These are phyloP conservation scores for Amphibolis antarctica DNA, from an alignment of 106 monocot species.

Conservation along the genomic window DNA sequence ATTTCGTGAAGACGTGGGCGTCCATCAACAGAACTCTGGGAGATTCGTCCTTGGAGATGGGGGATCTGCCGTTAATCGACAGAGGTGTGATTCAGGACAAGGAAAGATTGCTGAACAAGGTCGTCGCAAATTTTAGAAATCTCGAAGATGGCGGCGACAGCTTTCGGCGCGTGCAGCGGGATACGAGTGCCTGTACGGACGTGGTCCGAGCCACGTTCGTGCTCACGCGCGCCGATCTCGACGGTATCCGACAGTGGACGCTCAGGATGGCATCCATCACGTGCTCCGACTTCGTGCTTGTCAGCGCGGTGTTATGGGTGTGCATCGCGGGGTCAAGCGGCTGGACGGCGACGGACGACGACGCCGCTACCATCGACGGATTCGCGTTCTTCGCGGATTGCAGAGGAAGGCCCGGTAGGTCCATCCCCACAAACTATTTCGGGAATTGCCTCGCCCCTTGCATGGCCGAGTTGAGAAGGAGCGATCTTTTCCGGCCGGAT, in stretches of 20 bases:
- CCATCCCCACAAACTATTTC: constrained; percentile 3
- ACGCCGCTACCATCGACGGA: not conserved
- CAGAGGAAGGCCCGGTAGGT: not conserved
- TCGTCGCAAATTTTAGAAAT: not conserved
- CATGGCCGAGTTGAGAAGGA: not conserved
- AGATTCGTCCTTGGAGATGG: not conserved
- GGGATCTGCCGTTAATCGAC: constrained; percentile 3
- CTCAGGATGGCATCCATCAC: not conserved
- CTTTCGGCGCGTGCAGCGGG: not conserved
- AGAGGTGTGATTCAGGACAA: not conserved
- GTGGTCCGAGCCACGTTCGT: constrained; percentile 7
- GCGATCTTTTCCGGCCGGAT: not conserved
- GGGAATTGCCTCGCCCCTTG: constrained; percentile 6
- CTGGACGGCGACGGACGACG: not conserved
- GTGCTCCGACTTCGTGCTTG: constrained; percentile 18
- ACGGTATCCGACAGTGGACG: constrained; percentile 6
- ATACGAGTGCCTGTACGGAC: not conserved
- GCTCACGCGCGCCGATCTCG: constrained; percentile 4
- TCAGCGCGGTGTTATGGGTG: constrained; percentile 21
- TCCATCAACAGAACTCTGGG: not conserved
- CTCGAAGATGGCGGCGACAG: not conserved
- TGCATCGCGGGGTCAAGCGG: constrained; percentile 15
- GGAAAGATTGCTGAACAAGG: not conserved
- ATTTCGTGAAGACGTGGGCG: constrained; percentile 13
- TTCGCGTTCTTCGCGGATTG: not conserved